Conservation (phyloP, 2,329 filamentous ascomycete species). For the Neoascochyta sp. region DNA sequence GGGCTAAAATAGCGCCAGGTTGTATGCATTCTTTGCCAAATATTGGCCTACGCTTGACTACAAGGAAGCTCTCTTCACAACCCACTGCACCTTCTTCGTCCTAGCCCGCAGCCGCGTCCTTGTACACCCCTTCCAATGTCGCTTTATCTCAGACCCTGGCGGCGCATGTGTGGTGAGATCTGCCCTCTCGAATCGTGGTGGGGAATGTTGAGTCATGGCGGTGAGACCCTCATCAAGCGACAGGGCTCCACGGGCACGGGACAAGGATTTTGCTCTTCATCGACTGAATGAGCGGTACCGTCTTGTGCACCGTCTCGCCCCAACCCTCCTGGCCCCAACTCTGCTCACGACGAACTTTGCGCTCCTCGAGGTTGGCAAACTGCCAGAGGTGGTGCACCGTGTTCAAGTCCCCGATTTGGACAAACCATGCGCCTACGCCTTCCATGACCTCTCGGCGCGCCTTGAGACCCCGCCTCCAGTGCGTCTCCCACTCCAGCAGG, state of each 20-base stretch:
- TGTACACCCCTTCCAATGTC: too few species aligned
- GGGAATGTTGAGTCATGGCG: neutral
- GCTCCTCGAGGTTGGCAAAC: constrained; percentile 93
- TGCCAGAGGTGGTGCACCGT: constrained; percentile 98
- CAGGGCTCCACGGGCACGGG: constrained; percentile 94
- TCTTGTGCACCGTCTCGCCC: constrained; percentile 98
- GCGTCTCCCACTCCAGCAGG: constrained; percentile 95
- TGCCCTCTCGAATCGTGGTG: too few species aligned
- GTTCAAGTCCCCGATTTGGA: constrained; percentile 95
- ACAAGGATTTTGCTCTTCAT: constrained; percentile 95
- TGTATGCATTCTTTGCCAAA: too few species aligned
- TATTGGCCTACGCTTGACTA: too few species aligned
- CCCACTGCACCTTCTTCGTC: too few species aligned
- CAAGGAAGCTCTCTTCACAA: too few species aligned
- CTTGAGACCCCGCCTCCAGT: constrained; percentile 90
- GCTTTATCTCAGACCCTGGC: too few species aligned
- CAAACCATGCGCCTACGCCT: constrained; percentile 96
- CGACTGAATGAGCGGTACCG: constrained; percentile 89
- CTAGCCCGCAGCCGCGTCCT: too few species aligned
- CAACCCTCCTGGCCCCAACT: constrained; percentile 95
- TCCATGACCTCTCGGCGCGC: constrained; percentile 97
- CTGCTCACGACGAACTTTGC: constrained; percentile 83
- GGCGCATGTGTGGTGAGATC: too few species aligned
- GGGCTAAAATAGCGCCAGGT: too few species aligned
- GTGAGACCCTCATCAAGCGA: constrained; percentile 65